Evolutionary conservation across 2,329 filamentous ascomycete genomes (phyloP).

Genomic region (Alternaria consortialis): DNA sequence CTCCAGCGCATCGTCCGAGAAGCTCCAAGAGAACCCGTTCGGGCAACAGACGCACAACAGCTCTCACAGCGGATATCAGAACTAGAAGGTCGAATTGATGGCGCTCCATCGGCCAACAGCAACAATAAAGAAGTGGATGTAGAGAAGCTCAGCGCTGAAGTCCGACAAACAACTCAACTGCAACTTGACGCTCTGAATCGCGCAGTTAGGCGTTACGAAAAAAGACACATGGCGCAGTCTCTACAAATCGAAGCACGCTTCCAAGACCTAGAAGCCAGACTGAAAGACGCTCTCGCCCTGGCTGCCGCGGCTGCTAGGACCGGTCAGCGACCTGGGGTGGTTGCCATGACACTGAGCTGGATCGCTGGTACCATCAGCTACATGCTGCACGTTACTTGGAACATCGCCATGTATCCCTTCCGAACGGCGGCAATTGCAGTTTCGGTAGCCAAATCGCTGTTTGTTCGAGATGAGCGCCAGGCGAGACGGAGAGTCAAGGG

Average conservation of each 20-base stretch:
- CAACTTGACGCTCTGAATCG: conserved; percentile 89
- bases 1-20: conserved; percentile 75
- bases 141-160: conserved; percentile 59
- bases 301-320: conserved; percentile 70
- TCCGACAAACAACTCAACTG: conserved; percentile 73
- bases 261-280: conserved; percentile 72
- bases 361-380: conserved; percentile 30
- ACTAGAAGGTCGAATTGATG: conserved; percentile 68
- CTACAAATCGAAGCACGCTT: conserved; percentile 80
- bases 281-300: conserved; percentile 82
- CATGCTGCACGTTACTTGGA: conserved; percentile 36
- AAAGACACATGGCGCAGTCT: conserved; percentile 78
- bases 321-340: conserved; percentile 47
- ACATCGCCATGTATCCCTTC: conserved; percentile 44
- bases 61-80: conserved; percentile 72
- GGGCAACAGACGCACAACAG: conserved; percentile 32
- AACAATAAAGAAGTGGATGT: conserved; percentile 48
- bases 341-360: conserved; percentile 42
- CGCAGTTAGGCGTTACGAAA: conserved; percentile 90
- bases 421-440: conserved; percentile 27
- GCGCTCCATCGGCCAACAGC: conserved; percentile 45
- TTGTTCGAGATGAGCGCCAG: conserved; percentile 35
- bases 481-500: conserved; percentile 34
- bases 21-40: conserved; percentile 29
- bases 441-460: conserved; percentile 27